These are phyloP conservation scores for Candida xyloterini DNA, from an alignment of 805 yeast species.

Conservation along the genomic window DNA sequence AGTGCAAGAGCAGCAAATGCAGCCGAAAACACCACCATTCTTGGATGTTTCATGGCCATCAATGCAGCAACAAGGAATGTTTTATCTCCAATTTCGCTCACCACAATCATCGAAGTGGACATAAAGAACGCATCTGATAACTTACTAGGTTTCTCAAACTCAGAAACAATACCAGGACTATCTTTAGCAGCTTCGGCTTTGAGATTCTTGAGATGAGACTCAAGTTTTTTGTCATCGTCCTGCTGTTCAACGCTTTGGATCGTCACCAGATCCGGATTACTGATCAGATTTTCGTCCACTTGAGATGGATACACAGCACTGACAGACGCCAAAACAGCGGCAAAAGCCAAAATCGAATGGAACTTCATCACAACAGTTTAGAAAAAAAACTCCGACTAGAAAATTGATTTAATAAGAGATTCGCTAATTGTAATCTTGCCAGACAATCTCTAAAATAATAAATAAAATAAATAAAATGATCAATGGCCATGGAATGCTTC, in stretches of 20 bases:
- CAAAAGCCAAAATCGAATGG: conserved; percentile 7
- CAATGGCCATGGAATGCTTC: conserved; percentile 34
- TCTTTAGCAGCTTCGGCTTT: conserved; percentile 16
- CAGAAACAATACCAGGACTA: conserved; percentile 10
- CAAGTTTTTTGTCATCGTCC: conserved; percentile 16
- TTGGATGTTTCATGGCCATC: conserved; percentile 94
- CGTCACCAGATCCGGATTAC: conserved; percentile 18
- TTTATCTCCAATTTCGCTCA: conserved; percentile 97
- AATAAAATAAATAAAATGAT: conserved; percentile 8
- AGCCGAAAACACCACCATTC: conserved; percentile 80
- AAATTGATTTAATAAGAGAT: not conserved
- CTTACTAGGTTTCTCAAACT: conserved; percentile 11
- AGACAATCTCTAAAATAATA: conserved; percentile 1
- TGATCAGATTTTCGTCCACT: conserved; percentile 10
- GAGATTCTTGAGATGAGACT: conserved; percentile 14
- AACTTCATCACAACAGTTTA: conserved; percentile 11
- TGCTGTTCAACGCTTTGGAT: conserved; percentile 13
- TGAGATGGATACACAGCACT: conserved; percentile 24
- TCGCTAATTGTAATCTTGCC: conserved; percentile 1
- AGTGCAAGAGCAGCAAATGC: conserved; percentile 81
- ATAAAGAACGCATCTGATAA: conserved; percentile 60
- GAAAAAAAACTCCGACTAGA: not conserved
- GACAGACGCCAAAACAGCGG: conserved; percentile 7
- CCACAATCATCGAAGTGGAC: conserved; percentile 86
- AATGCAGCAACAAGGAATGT: conserved; percentile 95